A percentile compares a stretch with the other conserved stretches of the same genome.
These are phyloP conservation scores for Conoideocrella luteorostrata DNA, from an alignment of 2,329 filamentous ascomycete species.

Conservation along the genomic window DNA sequence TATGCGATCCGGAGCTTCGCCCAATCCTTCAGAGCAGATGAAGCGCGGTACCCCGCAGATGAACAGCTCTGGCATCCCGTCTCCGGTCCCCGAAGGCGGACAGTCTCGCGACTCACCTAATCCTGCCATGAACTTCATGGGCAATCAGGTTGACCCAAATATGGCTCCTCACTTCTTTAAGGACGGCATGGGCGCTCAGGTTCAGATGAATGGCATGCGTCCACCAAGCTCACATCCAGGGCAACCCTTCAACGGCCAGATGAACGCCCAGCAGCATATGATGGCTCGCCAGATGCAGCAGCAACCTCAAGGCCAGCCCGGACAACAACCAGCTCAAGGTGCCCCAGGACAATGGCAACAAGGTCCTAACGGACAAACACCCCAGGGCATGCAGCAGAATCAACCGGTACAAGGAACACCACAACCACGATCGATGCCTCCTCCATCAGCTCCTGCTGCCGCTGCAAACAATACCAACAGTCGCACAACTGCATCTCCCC, in stretches of 20 bases:
- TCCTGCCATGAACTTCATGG: slow-evolving; percentile 56
- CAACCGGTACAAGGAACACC: slow-evolving; percentile 57
- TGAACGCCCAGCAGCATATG: slow-evolving; percentile 58
- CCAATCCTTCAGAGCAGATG: slow-evolving; percentile 72
- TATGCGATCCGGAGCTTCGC: slow-evolving; percentile 63
- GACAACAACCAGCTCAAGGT: slow-evolving; percentile 21
- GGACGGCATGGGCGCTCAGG: slow-evolving; percentile 39
- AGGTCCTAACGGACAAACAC: slow-evolving; percentile 34
- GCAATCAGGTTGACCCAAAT: slow-evolving; percentile 54
- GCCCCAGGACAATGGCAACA: slow-evolving; percentile 34
- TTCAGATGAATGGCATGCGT: slow-evolving; percentile 60
- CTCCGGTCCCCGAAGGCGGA: slow-evolving; percentile 62
- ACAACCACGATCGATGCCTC: slow-evolving; percentile 66
- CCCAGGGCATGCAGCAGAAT: slow-evolving; percentile 33
- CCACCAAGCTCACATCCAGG: slow-evolving; percentile 63
- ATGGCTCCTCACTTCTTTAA: slow-evolving; percentile 57
- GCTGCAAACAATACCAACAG: slow-evolving; percentile 43
- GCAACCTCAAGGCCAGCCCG: slow-evolving; percentile 26
- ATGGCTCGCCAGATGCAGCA: slow-evolving; percentile 34
- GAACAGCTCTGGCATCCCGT: slow-evolving; percentile 61
- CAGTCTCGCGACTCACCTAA: slow-evolving; percentile 62
- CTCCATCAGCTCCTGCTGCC: slow-evolving; percentile 53
- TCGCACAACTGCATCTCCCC: slow-evolving; percentile 53
- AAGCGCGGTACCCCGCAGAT: slow-evolving; percentile 72
- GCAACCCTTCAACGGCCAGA: slow-evolving; percentile 49